phyloP scores from a whole-genome alignment of 106 monocot genomes.

The Acanthochlamys bracteata region DNA sequence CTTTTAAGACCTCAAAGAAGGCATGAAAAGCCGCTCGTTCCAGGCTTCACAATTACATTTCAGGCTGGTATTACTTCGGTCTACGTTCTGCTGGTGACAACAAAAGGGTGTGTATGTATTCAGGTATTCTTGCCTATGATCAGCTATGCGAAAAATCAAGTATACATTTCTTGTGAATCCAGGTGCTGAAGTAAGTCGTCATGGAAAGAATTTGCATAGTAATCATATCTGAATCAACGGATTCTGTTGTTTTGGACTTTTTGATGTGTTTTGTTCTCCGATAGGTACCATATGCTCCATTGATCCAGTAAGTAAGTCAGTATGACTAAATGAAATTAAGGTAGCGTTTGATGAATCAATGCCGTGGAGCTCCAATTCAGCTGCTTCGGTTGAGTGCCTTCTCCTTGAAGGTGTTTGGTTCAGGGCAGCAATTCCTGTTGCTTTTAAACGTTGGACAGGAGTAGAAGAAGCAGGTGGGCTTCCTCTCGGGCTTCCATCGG shows the following conservation, averaged over 20 bases:
- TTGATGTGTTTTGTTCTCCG: not conserved
- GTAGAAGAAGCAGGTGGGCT: constrained; percentile 9
- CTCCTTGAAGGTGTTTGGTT: constrained; percentile 5
- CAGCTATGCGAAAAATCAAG: too few species aligned
- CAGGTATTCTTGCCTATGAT: too few species aligned
- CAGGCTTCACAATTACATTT: too few species aligned
- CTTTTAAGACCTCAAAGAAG: too few species aligned
- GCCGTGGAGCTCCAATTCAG: constrained; percentile 1
- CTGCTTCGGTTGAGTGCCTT: constrained; percentile 15
- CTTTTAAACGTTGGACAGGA: constrained; percentile 17
- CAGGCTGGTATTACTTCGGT: too few species aligned
- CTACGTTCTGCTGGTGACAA: too few species aligned
- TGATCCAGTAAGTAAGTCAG: constrained; percentile 18
- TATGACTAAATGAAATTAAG: not conserved
- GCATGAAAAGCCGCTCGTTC: too few species aligned
- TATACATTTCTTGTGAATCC: too few species aligned
- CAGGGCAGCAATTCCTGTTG: constrained; percentile 1
- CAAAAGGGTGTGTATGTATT: too few species aligned
- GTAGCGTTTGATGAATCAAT: not conserved
- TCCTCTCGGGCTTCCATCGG: constrained; percentile 7
- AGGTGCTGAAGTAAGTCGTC: too few species aligned
- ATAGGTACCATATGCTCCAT: constrained; percentile 6
- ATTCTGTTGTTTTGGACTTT: not conserved
- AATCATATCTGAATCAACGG: too few species aligned
- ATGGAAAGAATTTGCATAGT: too few species aligned